phyloP scores from a whole-genome alignment of 495 filamentous ascomycete species.

The Pyrenula massariospora region DNA sequence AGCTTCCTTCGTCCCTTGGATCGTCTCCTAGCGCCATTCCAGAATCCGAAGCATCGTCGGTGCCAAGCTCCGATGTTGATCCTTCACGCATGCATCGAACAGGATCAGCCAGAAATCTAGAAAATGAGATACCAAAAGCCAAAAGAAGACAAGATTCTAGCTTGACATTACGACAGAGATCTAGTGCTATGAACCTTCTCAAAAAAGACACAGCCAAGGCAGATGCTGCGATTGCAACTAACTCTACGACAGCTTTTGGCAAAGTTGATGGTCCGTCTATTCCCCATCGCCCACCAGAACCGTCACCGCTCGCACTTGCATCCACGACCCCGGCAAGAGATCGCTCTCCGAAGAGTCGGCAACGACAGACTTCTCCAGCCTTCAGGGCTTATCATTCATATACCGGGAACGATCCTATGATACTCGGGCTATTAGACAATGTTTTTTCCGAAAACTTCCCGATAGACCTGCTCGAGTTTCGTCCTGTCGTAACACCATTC shows the following conservation, averaged over 20 bases:
- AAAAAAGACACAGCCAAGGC: conserved; percentile 71
- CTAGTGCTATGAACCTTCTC: conserved; percentile 75
- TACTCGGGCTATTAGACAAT: conserved; percentile 74
- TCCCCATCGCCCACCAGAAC: conserved; percentile 17
- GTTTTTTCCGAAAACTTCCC: conserved; percentile 89
- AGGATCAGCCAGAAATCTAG: conserved; percentile 20
- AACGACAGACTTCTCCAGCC: conserved; percentile 14
- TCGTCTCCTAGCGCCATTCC: conserved; percentile 29
- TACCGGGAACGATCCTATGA: conserved; percentile 75
- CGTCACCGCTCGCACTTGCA: conserved; percentile 19
- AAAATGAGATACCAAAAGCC: conserved; percentile 23
- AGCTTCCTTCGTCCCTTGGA: conserved; percentile 21
- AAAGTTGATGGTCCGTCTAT: conserved; percentile 62
- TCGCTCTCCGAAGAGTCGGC: conserved; percentile 21
- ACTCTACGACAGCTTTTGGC: conserved; percentile 73
- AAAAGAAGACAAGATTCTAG: conserved; percentile 14
- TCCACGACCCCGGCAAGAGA: conserved; percentile 16
- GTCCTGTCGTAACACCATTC: conserved; percentile 68
- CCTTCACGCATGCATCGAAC: conserved; percentile 8
- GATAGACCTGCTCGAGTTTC: conserved; percentile 55
- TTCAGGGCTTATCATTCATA: conserved; percentile 48
- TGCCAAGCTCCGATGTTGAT: conserved; percentile 24
- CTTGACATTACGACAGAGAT: conserved; percentile 41
- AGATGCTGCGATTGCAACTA: conserved; percentile 70
- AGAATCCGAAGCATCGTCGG: conserved; percentile 26